A percentile compares a stretch with the other conserved stretches of the same genome.
Conservation (phyloP, 768 basidiomycete species). For the Mycena epipterygia region DNA sequence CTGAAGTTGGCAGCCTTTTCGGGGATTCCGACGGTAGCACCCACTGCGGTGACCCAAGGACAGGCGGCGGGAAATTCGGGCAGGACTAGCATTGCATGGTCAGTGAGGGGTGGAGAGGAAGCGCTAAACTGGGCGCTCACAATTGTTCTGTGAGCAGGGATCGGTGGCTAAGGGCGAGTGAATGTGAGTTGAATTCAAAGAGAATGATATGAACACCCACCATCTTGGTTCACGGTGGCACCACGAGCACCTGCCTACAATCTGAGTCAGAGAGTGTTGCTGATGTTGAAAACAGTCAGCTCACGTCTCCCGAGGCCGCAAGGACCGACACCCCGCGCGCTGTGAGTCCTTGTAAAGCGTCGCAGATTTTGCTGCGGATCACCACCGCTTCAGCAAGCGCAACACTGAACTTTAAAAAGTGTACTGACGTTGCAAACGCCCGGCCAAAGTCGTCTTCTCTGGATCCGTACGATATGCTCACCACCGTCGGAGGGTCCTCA, state of each 20-base stretch:
- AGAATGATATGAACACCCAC: constrained; percentile 25
- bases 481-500: constrained; percentile 22
- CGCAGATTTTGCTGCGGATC: constrained; percentile 31
- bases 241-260: constrained; percentile 24
- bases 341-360: constrained; percentile 10
- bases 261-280: constrained; percentile 9
- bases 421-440: constrained; percentile 21
- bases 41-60: constrained; percentile 27
- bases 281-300: constrained; percentile 12
- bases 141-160: constrained; percentile 22
- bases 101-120: constrained; percentile 22
- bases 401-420: constrained; percentile 46
- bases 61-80: constrained; percentile 40
- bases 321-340: constrained; percentile 40
- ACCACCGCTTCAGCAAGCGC: constrained; percentile 49
- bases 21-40: constrained; percentile 19
- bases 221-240: constrained; percentile 26
- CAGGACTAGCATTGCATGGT: constrained; percentile 42
- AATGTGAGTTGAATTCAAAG: constrained; percentile 20
- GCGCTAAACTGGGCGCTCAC: constrained; percentile 21
- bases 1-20: constrained; percentile 35
- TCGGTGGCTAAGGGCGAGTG: constrained; percentile 22
- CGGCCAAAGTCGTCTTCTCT: constrained; percentile 13
- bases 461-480: constrained; percentile 15
- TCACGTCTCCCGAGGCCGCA: constrained; percentile 24